Percentiles rank a stretch among this genome's conserved stretches.
These are phyloP conservation scores for Candida nanaspora DNA, from an alignment of 805 yeast genomes.

Conservation along the genomic window DNA sequence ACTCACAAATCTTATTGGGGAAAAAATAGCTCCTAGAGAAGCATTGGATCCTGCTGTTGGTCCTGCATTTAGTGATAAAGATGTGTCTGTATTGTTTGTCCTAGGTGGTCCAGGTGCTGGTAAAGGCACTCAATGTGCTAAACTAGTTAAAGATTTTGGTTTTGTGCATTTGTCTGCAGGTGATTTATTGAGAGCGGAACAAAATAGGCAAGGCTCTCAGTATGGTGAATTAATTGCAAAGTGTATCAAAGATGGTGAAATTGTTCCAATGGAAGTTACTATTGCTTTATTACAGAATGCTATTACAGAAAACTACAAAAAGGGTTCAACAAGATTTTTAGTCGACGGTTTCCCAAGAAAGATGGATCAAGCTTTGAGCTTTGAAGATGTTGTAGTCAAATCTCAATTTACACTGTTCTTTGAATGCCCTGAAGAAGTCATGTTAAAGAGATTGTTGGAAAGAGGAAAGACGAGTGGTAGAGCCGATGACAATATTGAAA, in stretches of 20 bases:
- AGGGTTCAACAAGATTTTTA: conserved; percentile 60
- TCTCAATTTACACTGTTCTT: conserved; percentile 68
- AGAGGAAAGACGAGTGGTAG: conserved; percentile 96
- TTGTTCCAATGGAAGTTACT: conserved; percentile 92
- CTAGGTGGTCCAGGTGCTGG: conserved; percentile 98
- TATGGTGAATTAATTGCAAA: conserved; percentile 81
- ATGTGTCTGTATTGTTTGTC: conserved; percentile 79
- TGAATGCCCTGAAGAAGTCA: conserved; percentile 75
- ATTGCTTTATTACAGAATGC: conserved; percentile 77
- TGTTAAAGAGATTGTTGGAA: conserved; percentile 78
- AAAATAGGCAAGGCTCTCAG: conserved; percentile 70
- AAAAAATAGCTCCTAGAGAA: conserved; percentile 20
- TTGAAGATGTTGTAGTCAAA: conserved; percentile 70
- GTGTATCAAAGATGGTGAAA: conserved; percentile 78
- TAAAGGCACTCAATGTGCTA: conserved; percentile 93
- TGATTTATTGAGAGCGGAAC: conserved; percentile 89
- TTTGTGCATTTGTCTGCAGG: conserved; percentile 96
- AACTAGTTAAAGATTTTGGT: conserved; percentile 68
- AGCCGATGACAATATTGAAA: conserved; percentile 85
- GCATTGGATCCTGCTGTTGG: conserved; percentile 23
- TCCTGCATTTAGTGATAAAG: conserved; percentile 51
- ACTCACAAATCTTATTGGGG: background rate
- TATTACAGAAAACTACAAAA: conserved; percentile 43
- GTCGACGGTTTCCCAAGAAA: conserved; percentile 97
- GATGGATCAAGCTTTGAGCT: conserved; percentile 96